phyloP scores from a whole-genome alignment of 2,329 filamentous ascomycete species.

The Thermomyces lanuginosus region DNA sequence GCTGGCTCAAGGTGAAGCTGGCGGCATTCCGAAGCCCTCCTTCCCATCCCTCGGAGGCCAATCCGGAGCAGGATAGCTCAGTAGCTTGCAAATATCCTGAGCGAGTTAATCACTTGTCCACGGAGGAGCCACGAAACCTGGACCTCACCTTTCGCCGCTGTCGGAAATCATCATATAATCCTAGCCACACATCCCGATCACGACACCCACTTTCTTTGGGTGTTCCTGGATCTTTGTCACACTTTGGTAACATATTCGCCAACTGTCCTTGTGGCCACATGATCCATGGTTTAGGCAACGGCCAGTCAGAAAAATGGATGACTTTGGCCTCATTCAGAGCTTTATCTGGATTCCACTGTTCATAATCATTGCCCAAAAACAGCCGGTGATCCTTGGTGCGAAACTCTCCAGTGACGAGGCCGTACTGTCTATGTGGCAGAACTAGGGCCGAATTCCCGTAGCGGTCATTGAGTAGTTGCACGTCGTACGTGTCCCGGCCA shows the following conservation, averaged over 20 bases:
- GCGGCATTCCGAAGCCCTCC: too few species aligned
- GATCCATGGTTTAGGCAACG: constrained; percentile 49
- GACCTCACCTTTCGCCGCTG: constrained; percentile 15
- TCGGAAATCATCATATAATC: constrained; percentile 23
- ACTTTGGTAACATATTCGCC: constrained; percentile 18
- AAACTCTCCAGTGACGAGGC: constrained; percentile 47
- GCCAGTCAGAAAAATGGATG: constrained; percentile 58
- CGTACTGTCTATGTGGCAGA: constrained; percentile 48
- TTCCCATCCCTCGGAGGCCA: constrained; percentile 14
- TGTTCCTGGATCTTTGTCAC: constrained; percentile 19
- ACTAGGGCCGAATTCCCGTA: constrained; percentile 44
- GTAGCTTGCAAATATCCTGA: constrained; percentile 19
- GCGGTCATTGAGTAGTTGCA: constrained; percentile 50
- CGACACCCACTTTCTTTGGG: constrained; percentile 21
- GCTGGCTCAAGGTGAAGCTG: too few species aligned
- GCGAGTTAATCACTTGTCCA: too few species aligned
- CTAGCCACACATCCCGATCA: constrained; percentile 22
- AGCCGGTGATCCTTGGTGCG: constrained; percentile 35
- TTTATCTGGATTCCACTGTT: constrained; percentile 43
- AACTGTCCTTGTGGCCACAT: constrained; percentile 22
- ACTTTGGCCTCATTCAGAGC: constrained; percentile 46
- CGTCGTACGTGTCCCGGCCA: constrained; percentile 35
- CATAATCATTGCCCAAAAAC: constrained; percentile 35
- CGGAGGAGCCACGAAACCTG: too few species aligned
- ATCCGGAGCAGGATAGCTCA: constrained; percentile 22